Conservation (phyloP, 2,329 filamentous ascomycete genomes). For the Colletotrichum cordylinicola region DNA sequence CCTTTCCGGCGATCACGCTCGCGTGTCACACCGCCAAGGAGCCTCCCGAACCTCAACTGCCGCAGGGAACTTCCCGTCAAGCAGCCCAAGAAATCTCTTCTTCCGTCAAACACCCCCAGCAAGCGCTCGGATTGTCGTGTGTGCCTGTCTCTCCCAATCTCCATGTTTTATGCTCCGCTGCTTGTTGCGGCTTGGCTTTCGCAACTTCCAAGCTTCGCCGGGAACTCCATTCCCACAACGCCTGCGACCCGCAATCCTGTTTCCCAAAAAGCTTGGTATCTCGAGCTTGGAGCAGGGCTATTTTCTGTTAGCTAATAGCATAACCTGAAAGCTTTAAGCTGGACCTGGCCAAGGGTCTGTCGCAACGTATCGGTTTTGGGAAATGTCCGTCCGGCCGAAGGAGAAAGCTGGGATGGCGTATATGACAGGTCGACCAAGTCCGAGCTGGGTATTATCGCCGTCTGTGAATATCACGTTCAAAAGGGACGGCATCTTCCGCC, state of each 20-base stretch:
- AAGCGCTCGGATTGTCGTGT: background rate
- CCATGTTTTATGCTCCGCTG: background rate
- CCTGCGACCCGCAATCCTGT: background rate
- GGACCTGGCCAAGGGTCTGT: background rate
- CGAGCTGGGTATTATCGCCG: background rate
- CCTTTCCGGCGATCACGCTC: background rate
- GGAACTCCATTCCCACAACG: background rate
- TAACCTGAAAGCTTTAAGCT: background rate
- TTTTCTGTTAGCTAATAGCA: background rate
- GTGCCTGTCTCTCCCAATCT: background rate
- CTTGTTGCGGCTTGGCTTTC: background rate
- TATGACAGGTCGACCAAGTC: background rate
- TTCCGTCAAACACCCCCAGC: background rate
- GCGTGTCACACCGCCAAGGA: conserved; percentile 11
- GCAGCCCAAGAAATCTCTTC: background rate
- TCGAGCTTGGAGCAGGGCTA: background rate
- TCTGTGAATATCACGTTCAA: background rate
- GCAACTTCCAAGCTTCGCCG: background rate
- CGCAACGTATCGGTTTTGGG: background rate
- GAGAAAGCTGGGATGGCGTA: background rate
- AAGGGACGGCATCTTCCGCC: background rate
- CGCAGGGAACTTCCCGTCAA: background rate
- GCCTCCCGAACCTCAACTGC: background rate
- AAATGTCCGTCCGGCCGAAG: background rate
- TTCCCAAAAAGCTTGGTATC: conserved; percentile 8